phyloP scores from a whole-genome alignment of 2,329 filamentous ascomycete genomes.

The Trichoderma sp. region DNA sequence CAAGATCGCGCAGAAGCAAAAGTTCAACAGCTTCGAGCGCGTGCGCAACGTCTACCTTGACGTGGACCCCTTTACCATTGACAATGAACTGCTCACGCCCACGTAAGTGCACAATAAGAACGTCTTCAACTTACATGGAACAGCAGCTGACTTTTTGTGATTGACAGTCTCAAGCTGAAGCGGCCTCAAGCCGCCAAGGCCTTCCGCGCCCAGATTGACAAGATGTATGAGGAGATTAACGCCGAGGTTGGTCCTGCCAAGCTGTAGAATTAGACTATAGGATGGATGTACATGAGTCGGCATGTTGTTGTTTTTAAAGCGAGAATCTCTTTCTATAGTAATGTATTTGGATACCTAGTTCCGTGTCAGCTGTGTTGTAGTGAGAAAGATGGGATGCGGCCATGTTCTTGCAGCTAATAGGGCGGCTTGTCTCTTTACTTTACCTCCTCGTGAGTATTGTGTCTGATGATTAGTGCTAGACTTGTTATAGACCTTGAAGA shows the following conservation, averaged over 20 bases:
- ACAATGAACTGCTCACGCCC: conserved; percentile 86
- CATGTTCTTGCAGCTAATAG: background rate
- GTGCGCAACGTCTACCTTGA: conserved; percentile 74
- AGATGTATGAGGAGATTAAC: conserved; percentile 59
- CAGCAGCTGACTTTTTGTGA: conserved; percentile 30
- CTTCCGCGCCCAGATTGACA: conserved; percentile 56
- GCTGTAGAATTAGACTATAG: conserved; percentile 42
- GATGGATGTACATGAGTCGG: conserved; percentile 2
- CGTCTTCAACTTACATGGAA: background rate
- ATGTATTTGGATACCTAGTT: conserved; percentile 6
- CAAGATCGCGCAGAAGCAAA: conserved; percentile 75
- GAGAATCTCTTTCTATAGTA: background rate
- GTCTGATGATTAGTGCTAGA: background rate
- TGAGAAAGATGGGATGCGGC: background rate
- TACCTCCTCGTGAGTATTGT: background rate
- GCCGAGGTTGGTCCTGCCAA: conserved; percentile 44
- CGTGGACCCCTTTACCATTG: conserved; percentile 87
- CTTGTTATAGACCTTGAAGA: background rate
- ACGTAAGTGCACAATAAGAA: conserved; percentile 65
- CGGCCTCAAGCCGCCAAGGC: conserved; percentile 57
- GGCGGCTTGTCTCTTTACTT: background rate
- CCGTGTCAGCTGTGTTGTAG: background rate
- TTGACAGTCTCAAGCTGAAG: conserved; percentile 60
- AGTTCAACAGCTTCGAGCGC: conserved; percentile 89
- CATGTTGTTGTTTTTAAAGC: conserved; percentile 21